These are phyloP conservation scores for Chenopodium suecicum DNA, from an alignment of 148 eudicot genomes.

Conservation along the genomic window DNA sequence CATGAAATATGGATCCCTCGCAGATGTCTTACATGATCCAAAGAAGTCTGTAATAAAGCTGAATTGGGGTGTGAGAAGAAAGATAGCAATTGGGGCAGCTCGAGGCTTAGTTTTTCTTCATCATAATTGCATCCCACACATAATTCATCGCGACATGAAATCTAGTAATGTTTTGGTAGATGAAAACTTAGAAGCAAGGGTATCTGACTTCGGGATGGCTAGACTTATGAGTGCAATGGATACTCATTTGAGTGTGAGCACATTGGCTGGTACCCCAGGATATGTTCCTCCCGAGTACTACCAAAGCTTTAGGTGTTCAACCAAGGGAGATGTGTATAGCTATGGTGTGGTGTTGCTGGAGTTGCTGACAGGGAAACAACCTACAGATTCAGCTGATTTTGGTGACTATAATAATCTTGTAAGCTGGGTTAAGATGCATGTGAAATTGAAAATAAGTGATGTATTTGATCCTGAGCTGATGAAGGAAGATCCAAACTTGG, in stretches of 20 bases:
- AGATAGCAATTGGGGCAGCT: slow-evolving; percentile 84
- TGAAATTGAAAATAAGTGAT: slow-evolving; percentile 46
- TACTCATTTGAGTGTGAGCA: slow-evolving; percentile 87
- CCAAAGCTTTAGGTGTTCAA: slow-evolving; percentile 68
- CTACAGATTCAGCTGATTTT: slow-evolving; percentile 78
- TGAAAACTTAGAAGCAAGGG: slow-evolving; percentile 74
- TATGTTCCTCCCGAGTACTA: slow-evolving; percentile 89
- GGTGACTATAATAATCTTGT: slow-evolving; percentile 80
- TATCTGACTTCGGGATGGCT: slow-evolving; percentile 96
- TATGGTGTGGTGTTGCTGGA: slow-evolving; percentile 87
- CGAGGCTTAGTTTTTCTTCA: slow-evolving; percentile 87
- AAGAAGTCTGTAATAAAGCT: slow-evolving; percentile 60
- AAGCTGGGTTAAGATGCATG: slow-evolving; percentile 83
- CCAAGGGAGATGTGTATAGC: slow-evolving; percentile 87
- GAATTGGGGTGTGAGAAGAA: slow-evolving; percentile 67
- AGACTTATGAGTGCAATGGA: slow-evolving; percentile 82
- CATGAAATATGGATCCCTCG: slow-evolving; percentile 89
- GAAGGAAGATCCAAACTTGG: slow-evolving; percentile 63
- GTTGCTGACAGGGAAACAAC: slow-evolving; percentile 71
- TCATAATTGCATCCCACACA: slow-evolving; percentile 77
- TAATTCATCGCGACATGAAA: slow-evolving; percentile 89
- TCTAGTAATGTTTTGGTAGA: slow-evolving; percentile 85
- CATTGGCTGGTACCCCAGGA: slow-evolving; percentile 87
- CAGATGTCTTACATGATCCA: slow-evolving; percentile 67
- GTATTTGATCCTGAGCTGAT: slow-evolving; percentile 67